Evolutionary conservation across 306 rosid species (phyloP), one percentile per base, ranked within the genome.

Genomic region (Cyamopsis tetragonoloba): DNA sequence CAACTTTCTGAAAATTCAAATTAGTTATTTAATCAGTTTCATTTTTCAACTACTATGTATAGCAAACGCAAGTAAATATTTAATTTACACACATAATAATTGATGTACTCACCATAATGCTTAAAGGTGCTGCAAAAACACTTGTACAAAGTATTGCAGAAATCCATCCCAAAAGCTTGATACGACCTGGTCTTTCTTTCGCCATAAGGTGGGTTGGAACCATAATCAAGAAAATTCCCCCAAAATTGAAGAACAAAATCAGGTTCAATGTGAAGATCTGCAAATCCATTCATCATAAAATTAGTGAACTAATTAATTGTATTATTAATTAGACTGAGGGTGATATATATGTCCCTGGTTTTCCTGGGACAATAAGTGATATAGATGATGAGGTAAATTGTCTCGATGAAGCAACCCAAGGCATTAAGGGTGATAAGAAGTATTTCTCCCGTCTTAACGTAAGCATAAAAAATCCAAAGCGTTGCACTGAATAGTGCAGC

Each of bases 401-500:
- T 88, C 77, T 93, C 99, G 2, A 93, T 76, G 3, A 86, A 68
- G 34, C 91, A 86, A 31, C 97, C 99, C 19, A 90, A 60, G 1
- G 86, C 42, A 32, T 93, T 93, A 71, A 90, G 85, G 48, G 97
- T 93, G 75, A 90, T 74, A 13, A 93, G 82, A 30, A 93, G 96
- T 3, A 82, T 65, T 66, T 86, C 93, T 2, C 84, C 81, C 0
- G 82, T 54, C 76, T 93, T 93, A 22, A 90, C 76, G 2, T 80
- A 80, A 0, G 99, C 99, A 22, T 93, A 93, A 72, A 88, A 93
- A 1, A 90, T 77, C 99, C 99, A 93, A 66, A 93, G 82, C 88
- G 80, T 93, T 56, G 95, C 87, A 61, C 91, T 88, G 71, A 93
- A 90, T n/a, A 93, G 86, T 49, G 99, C 87, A 4, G 86, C 88